Evolutionary conservation across 2,329 filamentous ascomycete genomes (phyloP), one percentile per base, ranked within the genome.

Genomic region (Neopestalotiopsis sp.): DNA sequence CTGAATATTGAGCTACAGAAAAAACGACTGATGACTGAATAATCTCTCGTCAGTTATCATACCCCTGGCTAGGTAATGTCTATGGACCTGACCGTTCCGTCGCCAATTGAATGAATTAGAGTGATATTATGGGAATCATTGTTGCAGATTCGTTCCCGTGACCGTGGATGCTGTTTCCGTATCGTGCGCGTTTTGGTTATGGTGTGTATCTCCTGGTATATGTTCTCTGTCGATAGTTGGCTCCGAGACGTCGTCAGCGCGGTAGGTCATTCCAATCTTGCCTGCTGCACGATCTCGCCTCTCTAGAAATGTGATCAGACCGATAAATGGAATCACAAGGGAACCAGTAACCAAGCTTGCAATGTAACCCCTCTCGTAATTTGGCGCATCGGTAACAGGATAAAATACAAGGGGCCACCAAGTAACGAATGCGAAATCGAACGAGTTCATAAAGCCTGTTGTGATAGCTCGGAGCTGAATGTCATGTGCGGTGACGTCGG

Each of bases 381-480:
- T 70, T 3, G 81, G 80, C 12, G 81, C 80, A 73, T 81, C 80
- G 0, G 80, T 82, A 1, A 80, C 80, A 0, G 80, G 80, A 61
- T 79, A 82, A 64, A 82, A 82, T 20, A 82, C 75, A 6, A 82
- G 69, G 1, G 79, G 79, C 80, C 80, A 82, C 79, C 80, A 82
- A 1, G 78, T 81, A 6, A 82, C 80, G 69, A 82, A 82, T 0
- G 79, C 80, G 69, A 82, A 83, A 66, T 83, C 81, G 42, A 82
- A 83, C 7, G 79, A 81, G 68, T 83, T 83, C 80, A 82, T 82
- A 62, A 81, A 82, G 0, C 81, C 81, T 0, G 82, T 84, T 2
- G 82, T 82, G 59, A 84, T 82, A 1, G 82, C 82, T 0, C 82
- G 76, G 2, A 84, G 76, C 57, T 84, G 82, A 9, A 81, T 67